Base-by-base conservation (phyloP, 495 filamentous ascomycete species). In the Tetracladium marchalianum region DNA sequence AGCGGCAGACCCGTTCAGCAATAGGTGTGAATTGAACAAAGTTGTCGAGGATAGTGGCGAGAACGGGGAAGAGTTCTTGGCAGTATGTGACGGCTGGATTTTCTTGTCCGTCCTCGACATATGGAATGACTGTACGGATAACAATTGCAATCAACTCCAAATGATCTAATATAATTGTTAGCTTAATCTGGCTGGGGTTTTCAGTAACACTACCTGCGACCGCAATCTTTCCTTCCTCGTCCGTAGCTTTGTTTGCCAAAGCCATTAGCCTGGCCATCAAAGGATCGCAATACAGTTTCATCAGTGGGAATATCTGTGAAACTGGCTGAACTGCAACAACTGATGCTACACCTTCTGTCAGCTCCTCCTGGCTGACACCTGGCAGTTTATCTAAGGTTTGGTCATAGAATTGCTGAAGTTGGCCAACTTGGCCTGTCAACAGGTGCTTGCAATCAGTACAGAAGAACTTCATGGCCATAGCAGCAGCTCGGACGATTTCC, bases 21-120 rank as follows among this genome's bases (percentile, higher is more conserved):
- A 99, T 93, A 6, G 92, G 92, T 2, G 81, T 66, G 47, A 85
- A 94, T 47, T 76, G 68, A 47, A 84, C 77, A 63, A 96, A 97
- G 62, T 79, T 88, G 55, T 90, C 81, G 35, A 86, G 76, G 47
- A 99, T 85, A 5, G 80, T 83, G 11, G 84, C 75, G 54, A 97
- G 70, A 37, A 95, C 75, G 5, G 86, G 87, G 62, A 95, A 82
- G 31, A 97, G 84, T 59, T 95, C 88, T 49, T 88, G 76, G 71
- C 90, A 96, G 63, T 97, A 99, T 56, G 88, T 90, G 32, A 99
- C 90, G 0, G 87, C 90, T 8, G 93, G 92, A 55, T 97, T 89
- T 45, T 83, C 81, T 47, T 81, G 67, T 38, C 71, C 70, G n/a
- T 68, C 76, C 27, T 78, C 72, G 39, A 93, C 79, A 45, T 85